These are phyloP conservation scores for Fremontodendron californicum DNA, from an alignment of 345 rosid genomes.

Conservation along the genomic window DNA sequence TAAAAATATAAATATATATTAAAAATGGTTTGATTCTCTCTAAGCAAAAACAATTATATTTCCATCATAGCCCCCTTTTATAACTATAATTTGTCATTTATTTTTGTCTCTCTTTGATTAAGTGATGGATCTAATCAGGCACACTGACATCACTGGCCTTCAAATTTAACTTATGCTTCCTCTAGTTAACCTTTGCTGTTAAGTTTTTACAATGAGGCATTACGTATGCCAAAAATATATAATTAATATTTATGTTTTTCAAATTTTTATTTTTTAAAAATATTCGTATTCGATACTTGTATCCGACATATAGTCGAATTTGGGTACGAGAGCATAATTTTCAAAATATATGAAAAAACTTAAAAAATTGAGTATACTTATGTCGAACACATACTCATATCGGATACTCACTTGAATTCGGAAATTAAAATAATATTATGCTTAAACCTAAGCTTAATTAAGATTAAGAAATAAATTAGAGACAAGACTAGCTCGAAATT, in stretches of 20 bases:
- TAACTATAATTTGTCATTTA: background rate
- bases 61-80: background rate
- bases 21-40: constrained; percentile 30
- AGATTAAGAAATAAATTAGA: background rate
- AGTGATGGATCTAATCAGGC: constrained; percentile 1
- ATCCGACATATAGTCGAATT: no score
- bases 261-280: no score
- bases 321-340: no score
- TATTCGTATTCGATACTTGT: no score
- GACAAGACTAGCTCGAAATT: constrained; percentile 19
- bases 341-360: no score
- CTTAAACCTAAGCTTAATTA: no score
- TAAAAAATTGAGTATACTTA: no score
- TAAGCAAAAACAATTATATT: background rate
- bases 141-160: constrained; percentile 27
- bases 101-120: background rate
- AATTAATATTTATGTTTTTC: no score
- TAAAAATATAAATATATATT: background rate
- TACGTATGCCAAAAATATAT: background rate
- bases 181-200: background rate
- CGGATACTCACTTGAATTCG: no score
- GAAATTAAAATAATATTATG: no score
- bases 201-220: background rate
- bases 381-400: no score
- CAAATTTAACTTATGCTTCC: constrained; percentile 4